Evolutionary conservation across 768 basidiomycete genomes (phyloP).

Genomic region (Dentipellis sp.): DNA sequence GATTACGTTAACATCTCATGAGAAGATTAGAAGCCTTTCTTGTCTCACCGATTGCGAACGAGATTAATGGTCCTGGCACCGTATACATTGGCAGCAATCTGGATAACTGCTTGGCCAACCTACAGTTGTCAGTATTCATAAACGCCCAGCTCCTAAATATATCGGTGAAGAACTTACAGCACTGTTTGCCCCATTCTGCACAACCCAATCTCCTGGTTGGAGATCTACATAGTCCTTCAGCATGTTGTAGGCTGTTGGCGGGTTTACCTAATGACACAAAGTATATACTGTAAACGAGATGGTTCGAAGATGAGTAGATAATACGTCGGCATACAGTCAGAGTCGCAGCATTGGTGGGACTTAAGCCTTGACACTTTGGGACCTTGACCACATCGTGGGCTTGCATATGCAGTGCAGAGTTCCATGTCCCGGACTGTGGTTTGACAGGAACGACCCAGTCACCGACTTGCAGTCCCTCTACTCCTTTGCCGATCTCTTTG

Average conservation of each 20-base stretch:
- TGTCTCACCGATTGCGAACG: conserved; percentile 55
- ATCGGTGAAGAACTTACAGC: conserved; percentile 40
- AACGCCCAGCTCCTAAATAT: neutral
- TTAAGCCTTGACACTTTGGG: conserved; percentile 36
- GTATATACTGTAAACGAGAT: neutral
- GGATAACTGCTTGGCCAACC: conserved; percentile 83
- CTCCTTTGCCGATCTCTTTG: conserved; percentile 46
- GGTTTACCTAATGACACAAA: conserved; percentile 50
- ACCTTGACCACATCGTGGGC: conserved; percentile 53
- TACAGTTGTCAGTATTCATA: conserved; percentile 16
- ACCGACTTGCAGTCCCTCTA: conserved; percentile 33
- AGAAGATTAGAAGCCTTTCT: neutral
- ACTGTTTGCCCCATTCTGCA: conserved; percentile 84
- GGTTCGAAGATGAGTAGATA: neutral
- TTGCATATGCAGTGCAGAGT: conserved; percentile 42
- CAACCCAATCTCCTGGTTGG: conserved; percentile 63
- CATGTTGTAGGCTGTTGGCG: conserved; percentile 79
- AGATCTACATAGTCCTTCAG: conserved; percentile 60
- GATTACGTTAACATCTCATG: neutral
- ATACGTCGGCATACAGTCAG: conserved; percentile 42
- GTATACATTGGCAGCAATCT: conserved; percentile 57
- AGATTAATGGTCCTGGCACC: conserved; percentile 77
- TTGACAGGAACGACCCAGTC: conserved; percentile 73
- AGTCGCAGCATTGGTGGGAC: conserved; percentile 62
- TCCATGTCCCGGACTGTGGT: conserved; percentile 72